Percentiles rank a stretch among this genome's conserved stretches.
These are phyloP conservation scores for Cordyceps fumosorosea DNA, from an alignment of 2,329 filamentous ascomycete genomes.

Conservation along the genomic window DNA sequence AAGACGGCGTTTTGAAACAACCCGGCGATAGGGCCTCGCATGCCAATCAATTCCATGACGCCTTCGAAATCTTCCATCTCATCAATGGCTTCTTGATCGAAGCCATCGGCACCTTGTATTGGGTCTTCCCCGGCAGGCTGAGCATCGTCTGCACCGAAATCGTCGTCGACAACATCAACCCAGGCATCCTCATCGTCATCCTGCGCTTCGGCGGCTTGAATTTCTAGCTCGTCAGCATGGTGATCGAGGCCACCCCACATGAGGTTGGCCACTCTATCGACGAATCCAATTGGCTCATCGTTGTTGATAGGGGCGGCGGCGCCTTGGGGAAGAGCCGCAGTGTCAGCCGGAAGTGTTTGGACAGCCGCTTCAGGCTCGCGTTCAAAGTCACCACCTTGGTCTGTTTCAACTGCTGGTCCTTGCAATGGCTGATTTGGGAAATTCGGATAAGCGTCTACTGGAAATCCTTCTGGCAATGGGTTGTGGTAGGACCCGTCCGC, in stretches of 20 bases:
- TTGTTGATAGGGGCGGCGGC: constrained; percentile 8
- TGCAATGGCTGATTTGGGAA: neutral
- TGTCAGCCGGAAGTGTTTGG: neutral
- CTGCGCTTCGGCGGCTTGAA: constrained; percentile 30
- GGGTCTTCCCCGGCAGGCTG: constrained; percentile 20
- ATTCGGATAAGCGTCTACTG: neutral
- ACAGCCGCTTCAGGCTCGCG: neutral
- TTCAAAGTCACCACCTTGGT: neutral
- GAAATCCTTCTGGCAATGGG: neutral
- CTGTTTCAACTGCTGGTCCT: neutral
- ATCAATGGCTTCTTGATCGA: constrained; percentile 71
- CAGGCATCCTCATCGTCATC: constrained; percentile 48
- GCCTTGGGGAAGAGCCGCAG: constrained; percentile 11
- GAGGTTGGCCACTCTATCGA: constrained; percentile 43
- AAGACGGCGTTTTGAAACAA: constrained; percentile 94
- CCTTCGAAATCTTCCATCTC: constrained; percentile 94
- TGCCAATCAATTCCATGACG: constrained; percentile 90
- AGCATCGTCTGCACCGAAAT: constrained; percentile 46
- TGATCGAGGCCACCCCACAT: constrained; percentile 54
- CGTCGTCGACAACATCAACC: constrained; percentile 16
- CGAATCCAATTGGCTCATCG: constrained; percentile 10
- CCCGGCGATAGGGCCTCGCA: constrained; percentile 86
- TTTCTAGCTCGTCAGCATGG: constrained; percentile 21
- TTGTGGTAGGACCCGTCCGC: neutral
- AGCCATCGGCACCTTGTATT: constrained; percentile 38